phyloP scores from a whole-genome alignment of 1,284 basidiomycete species.

The Bjerkandera adusta region DNA sequence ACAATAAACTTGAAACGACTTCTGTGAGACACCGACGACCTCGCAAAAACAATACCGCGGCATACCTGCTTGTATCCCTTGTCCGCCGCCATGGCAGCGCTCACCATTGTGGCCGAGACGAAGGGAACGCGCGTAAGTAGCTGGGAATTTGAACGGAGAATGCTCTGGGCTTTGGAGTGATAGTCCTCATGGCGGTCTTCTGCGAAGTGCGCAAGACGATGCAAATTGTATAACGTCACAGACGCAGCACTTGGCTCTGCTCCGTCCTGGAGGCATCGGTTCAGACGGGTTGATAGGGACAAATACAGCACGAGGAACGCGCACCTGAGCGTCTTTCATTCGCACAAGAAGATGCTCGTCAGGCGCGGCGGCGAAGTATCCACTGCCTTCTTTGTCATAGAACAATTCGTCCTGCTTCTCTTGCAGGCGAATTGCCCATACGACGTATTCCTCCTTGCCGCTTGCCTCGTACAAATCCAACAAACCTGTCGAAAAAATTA shows the following conservation, averaged over 20 bases:
- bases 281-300: not conserved
- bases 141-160: slow-evolving; percentile 26
- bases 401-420: slow-evolving; percentile 41
- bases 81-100: slow-evolving; percentile 20
- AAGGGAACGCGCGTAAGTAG: slow-evolving; percentile 23
- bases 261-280: slow-evolving; percentile 31
- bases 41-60: not conserved
- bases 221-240: slow-evolving; percentile 37
- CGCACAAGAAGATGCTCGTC: slow-evolving; percentile 39
- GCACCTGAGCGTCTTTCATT: slow-evolving; percentile 38
- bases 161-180: slow-evolving; percentile 29
- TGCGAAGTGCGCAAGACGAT: slow-evolving; percentile 34
- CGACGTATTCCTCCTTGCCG: slow-evolving; percentile 32
- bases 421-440: slow-evolving; percentile 37
- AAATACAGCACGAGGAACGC: not conserved
- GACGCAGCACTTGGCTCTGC: slow-evolving; percentile 43
- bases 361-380: slow-evolving; percentile 40
- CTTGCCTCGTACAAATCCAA: slow-evolving; percentile 39
- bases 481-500: slow-evolving; percentile 16
- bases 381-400: slow-evolving; percentile 37
- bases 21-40: not conserved
- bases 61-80: slow-evolving; percentile 26
- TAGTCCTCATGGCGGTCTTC: slow-evolving; percentile 30
- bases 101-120: slow-evolving; percentile 26
- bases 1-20: slow-evolving; percentile 23